A percentile compares a stretch with the other conserved stretches of the same genome.
phyloP scores from a whole-genome alignment of 2,329 filamentous ascomycete genomes.

The Neopestalotiopsis sp. region DNA sequence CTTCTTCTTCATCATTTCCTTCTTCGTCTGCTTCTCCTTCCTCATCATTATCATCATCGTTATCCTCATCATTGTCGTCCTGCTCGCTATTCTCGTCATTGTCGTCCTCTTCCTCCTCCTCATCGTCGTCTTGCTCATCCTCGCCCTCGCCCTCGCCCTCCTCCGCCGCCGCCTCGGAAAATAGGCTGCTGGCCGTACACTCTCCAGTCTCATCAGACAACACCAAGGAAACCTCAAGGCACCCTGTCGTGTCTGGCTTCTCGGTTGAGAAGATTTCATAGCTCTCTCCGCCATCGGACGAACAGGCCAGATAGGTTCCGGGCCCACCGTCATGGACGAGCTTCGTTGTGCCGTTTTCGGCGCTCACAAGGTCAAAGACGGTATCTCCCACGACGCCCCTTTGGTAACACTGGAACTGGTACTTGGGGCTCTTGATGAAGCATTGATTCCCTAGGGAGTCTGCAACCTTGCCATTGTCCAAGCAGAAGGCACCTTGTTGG shows the following conservation, averaged over 20 bases:
- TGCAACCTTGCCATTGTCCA: conserved; percentile 30
- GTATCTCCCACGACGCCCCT: conserved; percentile 29
- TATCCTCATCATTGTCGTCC: background rate
- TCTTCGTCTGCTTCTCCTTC: background rate
- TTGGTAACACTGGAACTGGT: conserved; percentile 32
- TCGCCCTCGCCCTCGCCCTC: background rate
- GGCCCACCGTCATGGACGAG: conserved; percentile 30
- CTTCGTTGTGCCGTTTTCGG: conserved; percentile 25
- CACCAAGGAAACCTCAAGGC: conserved; percentile 27
- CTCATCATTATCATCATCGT: background rate
- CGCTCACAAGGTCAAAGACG: conserved; percentile 27
- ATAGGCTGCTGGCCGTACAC: conserved; percentile 19
- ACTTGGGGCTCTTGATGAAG: conserved; percentile 30
- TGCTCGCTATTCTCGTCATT: background rate
- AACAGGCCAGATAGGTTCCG: conserved; percentile 32
- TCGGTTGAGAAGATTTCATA: conserved; percentile 32
- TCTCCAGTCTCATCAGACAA: conserved; percentile 26
- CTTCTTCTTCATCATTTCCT: background rate
- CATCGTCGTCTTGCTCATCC: background rate
- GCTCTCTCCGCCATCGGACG: conserved; percentile 22
- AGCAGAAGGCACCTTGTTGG: conserved; percentile 33
- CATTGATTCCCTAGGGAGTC: conserved; percentile 32
- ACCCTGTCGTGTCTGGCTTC: conserved; percentile 28
- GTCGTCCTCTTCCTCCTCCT: background rate
- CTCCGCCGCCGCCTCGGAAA: background rate